A percentile compares a stretch with the other conserved stretches of the same genome.
These are phyloP conservation scores for Apiospora pterosperma DNA, from an alignment of 2,329 filamentous ascomycete genomes.

Conservation along the genomic window DNA sequence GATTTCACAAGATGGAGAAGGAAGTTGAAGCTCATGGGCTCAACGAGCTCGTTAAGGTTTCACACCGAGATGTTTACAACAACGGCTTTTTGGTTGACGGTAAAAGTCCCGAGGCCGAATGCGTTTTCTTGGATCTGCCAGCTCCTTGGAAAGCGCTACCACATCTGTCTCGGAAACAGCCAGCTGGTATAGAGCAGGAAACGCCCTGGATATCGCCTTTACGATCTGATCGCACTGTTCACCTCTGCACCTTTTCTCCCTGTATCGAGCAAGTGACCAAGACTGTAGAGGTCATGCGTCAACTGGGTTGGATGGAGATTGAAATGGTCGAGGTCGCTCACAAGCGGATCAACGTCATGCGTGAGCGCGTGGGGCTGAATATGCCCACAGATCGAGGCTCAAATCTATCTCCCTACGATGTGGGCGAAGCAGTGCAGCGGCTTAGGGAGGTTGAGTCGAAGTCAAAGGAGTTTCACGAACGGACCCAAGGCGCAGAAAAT, in stretches of 20 bases:
- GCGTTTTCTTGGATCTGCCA: constrained; percentile 76
- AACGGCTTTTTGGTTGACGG: constrained; percentile 66
- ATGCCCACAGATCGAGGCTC: constrained; percentile 63
- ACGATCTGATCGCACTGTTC: constrained; percentile 66
- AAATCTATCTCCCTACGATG: constrained; percentile 67
- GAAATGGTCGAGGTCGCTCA: constrained; percentile 89
- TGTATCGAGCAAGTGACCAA: constrained; percentile 95
- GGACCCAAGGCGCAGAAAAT: constrained; percentile 25
- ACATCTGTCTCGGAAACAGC: constrained; percentile 61
- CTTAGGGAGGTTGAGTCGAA: constrained; percentile 71
- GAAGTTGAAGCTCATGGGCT: constrained; percentile 70
- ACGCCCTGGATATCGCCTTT: constrained; percentile 57
- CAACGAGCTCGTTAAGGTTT: constrained; percentile 64
- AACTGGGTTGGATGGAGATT: constrained; percentile 85
- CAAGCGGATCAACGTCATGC: constrained; percentile 73
- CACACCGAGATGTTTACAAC: constrained; percentile 76
- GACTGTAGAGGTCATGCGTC: constrained; percentile 77
- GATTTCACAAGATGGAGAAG: constrained; percentile 64
- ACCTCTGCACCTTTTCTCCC: constrained; percentile 92
- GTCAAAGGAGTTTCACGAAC: constrained; percentile 59
- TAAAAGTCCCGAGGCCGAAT: constrained; percentile 60
- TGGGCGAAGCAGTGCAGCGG: constrained; percentile 73
- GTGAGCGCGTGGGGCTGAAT: constrained; percentile 75
- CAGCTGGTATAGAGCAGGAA: constrained; percentile 22
- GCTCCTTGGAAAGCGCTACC: constrained; percentile 78